Conservation (phyloP, 495 filamentous ascomycete species). For the Tuber calosporum region DNA sequence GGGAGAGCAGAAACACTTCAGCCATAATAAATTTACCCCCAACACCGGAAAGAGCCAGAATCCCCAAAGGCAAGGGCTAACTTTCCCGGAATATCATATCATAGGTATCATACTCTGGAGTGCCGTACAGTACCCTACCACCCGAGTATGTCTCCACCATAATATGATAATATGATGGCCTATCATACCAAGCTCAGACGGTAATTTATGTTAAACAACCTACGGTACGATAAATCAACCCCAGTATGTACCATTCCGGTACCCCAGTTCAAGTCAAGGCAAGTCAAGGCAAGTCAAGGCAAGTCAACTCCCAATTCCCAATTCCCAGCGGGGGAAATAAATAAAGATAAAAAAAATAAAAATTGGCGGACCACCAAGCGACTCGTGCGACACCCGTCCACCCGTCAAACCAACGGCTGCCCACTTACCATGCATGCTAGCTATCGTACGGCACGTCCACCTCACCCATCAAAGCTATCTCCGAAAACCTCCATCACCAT, state of each 20-base stretch:
- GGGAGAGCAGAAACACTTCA: not conserved
- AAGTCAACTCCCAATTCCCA: not conserved
- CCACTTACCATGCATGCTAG: not conserved
- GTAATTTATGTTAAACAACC: too few species aligned
- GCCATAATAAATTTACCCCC: not conserved
- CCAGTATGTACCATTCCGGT: not conserved
- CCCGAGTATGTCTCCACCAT: not conserved
- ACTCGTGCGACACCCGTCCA: not conserved
- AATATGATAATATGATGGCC: not conserved
- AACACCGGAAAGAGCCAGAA: not conserved
- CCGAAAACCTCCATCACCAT: not conserved
- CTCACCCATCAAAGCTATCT: not conserved
- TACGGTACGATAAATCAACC: not conserved
- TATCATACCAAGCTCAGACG: not conserved
- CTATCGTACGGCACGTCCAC: not conserved
- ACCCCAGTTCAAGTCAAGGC: not conserved
- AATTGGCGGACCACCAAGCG: conserved; percentile 4
- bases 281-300: not conserved
- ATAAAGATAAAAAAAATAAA: not conserved
- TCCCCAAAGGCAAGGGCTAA: not conserved
- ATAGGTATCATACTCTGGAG: too few species aligned
- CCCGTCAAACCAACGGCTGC: not conserved
- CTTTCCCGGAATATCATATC: not conserved
- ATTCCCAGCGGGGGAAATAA: too few species aligned
- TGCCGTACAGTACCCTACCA: too few species aligned